phyloP scores from a whole-genome alignment of 495 filamentous ascomycete species.

The Staphylotrichum longicolle region DNA sequence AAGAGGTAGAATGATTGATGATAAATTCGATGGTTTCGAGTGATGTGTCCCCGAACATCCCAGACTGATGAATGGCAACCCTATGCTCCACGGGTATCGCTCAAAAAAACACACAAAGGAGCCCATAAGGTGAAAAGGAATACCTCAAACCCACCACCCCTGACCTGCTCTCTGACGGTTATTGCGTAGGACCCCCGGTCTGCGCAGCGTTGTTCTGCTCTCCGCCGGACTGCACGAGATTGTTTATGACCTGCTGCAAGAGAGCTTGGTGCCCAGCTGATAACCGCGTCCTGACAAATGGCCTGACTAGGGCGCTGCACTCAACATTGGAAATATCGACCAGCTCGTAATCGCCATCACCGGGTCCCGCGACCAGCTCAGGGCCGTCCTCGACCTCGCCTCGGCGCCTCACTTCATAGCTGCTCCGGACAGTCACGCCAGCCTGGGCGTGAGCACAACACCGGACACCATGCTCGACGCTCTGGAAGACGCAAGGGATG shows the following conservation, averaged over 20 bases:
- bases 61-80: no score
- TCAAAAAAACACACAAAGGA: no score
- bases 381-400: slow-evolving; percentile 23
- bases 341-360: slow-evolving; percentile 34
- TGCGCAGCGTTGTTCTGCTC: not conserved
- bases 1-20: not conserved
- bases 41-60: no score
- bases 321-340: slow-evolving; percentile 34
- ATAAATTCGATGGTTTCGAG: no score
- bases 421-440: slow-evolving; percentile 37
- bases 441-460: slow-evolving; percentile 32
- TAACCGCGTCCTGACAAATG: slow-evolving; percentile 35
- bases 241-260: slow-evolving; percentile 26
- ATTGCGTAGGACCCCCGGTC: not conserved
- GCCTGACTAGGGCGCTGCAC: slow-evolving; percentile 32
- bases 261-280: slow-evolving; percentile 29
- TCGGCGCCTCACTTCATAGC: slow-evolving; percentile 35
- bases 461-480: slow-evolving; percentile 33
- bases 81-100: no score
- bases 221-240: slow-evolving; percentile 8
- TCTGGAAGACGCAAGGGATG: slow-evolving; percentile 38
- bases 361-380: slow-evolving; percentile 7
- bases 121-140: no score
- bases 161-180: not conserved
- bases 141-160: no score